Evolutionary conservation across 2,329 filamentous ascomycete species (phyloP).

Genomic region (Talaromyces verruculosus): DNA sequence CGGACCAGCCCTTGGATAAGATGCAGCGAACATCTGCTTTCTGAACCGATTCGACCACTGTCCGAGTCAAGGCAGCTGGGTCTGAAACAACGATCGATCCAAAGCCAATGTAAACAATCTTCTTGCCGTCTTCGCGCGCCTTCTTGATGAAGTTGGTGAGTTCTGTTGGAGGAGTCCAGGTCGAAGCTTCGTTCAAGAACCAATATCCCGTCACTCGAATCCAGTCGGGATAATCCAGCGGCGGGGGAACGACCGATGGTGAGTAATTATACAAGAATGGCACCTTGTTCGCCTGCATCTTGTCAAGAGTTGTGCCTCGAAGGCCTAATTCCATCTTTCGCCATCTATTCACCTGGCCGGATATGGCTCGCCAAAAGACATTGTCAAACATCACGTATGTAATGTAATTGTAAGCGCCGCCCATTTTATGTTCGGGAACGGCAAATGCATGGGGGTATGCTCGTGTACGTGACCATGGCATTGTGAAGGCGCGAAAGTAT

Average conservation of each 20-base stretch:
- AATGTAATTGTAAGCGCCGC: constrained; percentile 90
- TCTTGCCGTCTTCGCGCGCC: constrained; percentile 78
- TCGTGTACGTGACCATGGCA: constrained; percentile 96
- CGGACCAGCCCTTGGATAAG: constrained; percentile 95
- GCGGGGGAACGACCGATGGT: constrained; percentile 87
- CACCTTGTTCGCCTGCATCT: constrained; percentile 95
- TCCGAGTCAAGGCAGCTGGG: constrained; percentile 80
- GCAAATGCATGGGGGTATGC: constrained; percentile 97
- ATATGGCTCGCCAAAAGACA: constrained; percentile 92
- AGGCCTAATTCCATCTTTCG: constrained; percentile 76
- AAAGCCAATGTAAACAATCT: constrained; percentile 94
- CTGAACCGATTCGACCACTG: constrained; percentile 86
- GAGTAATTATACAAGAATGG: constrained; percentile 98
- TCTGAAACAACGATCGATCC: constrained; percentile 94
- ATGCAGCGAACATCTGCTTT: constrained; percentile 94
- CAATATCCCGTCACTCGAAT: constrained; percentile 96
- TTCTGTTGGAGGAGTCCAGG: constrained; percentile 73
- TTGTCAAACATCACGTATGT: constrained; percentile 96
- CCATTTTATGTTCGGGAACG: constrained; percentile 89
- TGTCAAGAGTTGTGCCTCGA: constrained; percentile 78
- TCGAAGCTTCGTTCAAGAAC: constrained; percentile 79
- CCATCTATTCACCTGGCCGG: constrained; percentile 90
- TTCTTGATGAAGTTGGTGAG: constrained; percentile 79
- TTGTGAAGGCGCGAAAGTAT: constrained; percentile 96
- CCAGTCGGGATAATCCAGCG: constrained; percentile 96